Evolutionary conservation across 2,329 filamentous ascomycete genomes (phyloP), one percentile per base, ranked within the genome.

Genomic region (Aureobasidium sp.): DNA sequence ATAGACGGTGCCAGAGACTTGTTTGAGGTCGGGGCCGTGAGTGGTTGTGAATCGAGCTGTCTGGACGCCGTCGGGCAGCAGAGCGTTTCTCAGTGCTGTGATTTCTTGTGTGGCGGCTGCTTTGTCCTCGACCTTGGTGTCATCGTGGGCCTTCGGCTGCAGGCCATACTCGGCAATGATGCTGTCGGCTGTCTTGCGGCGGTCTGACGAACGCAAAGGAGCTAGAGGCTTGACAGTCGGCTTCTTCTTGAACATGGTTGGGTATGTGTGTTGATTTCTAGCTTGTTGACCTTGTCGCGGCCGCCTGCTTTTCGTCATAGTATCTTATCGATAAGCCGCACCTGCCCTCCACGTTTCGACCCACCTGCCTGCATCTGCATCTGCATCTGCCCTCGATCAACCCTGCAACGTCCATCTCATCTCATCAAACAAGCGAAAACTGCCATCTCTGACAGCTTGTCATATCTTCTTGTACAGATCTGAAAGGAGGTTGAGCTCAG

Each of bases 21-120:
- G 77, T 58, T 81, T 82, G 27, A 87, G 73, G 48, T 87, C 79
- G 0, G 85, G 84, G 0, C 86, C 86, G 22, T 81, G 77, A 0
- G 85, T 87, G 0, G 86, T 88, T 6, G 81, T 86, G 70, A 89
- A 88, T 51, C 83, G 81, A 0, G 84, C 85, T 0, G 83, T 84
- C 42, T 83, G 77, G 0, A 82, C 79, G 66, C 84, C 85, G 25
- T 88, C 86, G 0, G 86, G 86, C 3, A 88, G 76, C 1, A 88
- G 75, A 2, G 81, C 76, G 69, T 82, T 85, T 58, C 86, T 78
- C 59, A 86, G 73, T 17, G 78, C 73, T 41, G 78, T 83, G 37
- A 79, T 78, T 42, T 75, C 74, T 42, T 77, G 70, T 7, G 78
- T 75, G 12, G 76, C 68, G 70, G 76, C 70, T 48, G 73, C 70